Conservation (phyloP, 495 filamentous ascomycete species). For the Paragyromitra xinjiangensis region DNA sequence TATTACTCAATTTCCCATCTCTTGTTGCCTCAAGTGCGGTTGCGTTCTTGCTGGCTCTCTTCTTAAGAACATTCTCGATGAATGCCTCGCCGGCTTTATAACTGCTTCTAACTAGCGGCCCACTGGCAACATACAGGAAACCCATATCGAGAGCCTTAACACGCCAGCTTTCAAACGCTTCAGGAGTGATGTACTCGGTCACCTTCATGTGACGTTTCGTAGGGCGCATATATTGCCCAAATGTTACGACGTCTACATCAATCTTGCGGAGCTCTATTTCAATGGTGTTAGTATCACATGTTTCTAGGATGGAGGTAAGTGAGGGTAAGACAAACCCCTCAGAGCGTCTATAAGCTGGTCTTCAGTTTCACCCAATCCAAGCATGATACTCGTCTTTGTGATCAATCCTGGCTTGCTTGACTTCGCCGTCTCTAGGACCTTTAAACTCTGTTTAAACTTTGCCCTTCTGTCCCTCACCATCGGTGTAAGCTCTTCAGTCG, state of each 20-base stretch:
- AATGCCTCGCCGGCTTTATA: slow-evolving; percentile 99
- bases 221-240: slow-evolving; percentile 98
- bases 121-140: slow-evolving; percentile 94
- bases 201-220: slow-evolving; percentile 98
- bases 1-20: slow-evolving; percentile 21
- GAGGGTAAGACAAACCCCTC: slow-evolving; percentile 63
- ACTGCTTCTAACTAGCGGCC: slow-evolving; percentile 87
- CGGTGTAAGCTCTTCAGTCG: slow-evolving; percentile 87
- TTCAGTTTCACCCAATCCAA: slow-evolving; percentile 91
- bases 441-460: slow-evolving; percentile 83
- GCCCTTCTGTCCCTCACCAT: slow-evolving; percentile 89
- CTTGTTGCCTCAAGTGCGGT: slow-evolving; percentile 31
- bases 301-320: background rate
- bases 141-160: slow-evolving; percentile 91
- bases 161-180: slow-evolving; percentile 88
- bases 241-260: slow-evolving; percentile 92
- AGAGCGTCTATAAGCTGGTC: slow-evolving; percentile 85
- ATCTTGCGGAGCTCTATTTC: slow-evolving; percentile 73
- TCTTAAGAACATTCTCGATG: slow-evolving; percentile 96
- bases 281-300: slow-evolving; percentile 35
- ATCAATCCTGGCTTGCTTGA: slow-evolving; percentile 76
- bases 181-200: slow-evolving; percentile 89
- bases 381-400: slow-evolving; percentile 97
- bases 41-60: slow-evolving; percentile 67
- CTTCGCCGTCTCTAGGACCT: slow-evolving; percentile 84